Percentiles rank a stretch among this genome's conserved stretches.
phyloP scores from a whole-genome alignment of 169 alveolate genomes.

The Babesia gibsoni region DNA sequence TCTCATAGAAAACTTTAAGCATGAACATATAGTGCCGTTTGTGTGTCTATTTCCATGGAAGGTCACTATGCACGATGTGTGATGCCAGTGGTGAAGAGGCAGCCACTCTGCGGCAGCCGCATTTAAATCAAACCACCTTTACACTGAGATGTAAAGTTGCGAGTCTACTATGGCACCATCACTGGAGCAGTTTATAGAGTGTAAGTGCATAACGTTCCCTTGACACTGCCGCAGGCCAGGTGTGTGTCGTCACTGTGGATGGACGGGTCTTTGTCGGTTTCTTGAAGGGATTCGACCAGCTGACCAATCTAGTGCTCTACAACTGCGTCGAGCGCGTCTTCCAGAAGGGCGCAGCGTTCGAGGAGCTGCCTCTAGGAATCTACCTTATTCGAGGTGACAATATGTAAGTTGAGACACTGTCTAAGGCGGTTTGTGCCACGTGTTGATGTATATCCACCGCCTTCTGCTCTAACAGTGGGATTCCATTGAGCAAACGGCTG shows the following conservation, averaged over 20 bases:
- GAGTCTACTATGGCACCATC: slow-evolving; percentile 54
- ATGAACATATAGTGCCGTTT: not conserved
- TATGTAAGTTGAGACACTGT: slow-evolving; percentile 81
- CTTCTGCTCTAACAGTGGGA: too few species aligned
- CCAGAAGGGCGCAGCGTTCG: slow-evolving; percentile 73
- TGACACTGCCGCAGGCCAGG: slow-evolving; percentile 65
- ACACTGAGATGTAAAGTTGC: not conserved
- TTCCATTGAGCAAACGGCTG: too few species aligned
- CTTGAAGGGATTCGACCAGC: slow-evolving; percentile 86
- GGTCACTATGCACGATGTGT: too few species aligned
- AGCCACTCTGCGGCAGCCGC: not conserved
- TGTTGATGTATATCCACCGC: too few species aligned
- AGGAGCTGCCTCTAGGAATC: slow-evolving; percentile 79
- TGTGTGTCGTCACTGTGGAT: slow-evolving; percentile 83
- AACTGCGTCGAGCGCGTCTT: slow-evolving; percentile 84
- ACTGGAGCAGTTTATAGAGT: slow-evolving; percentile 64
- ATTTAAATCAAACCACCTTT: not conserved
- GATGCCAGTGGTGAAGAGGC: too few species aligned
- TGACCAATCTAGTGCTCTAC: slow-evolving; percentile 81
- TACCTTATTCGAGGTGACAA: slow-evolving; percentile 81
- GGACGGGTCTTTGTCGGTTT: slow-evolving; percentile 85
- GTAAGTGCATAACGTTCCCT: not conserved
- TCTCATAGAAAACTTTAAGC: too few species aligned
- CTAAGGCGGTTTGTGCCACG: too few species aligned
- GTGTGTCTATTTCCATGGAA: not conserved